A percentile compares a stretch with the other conserved stretches of the same genome.
phyloP scores from a whole-genome alignment of 192 early-diverging fungal genomes.

The Backusella liffmaniae region DNA sequence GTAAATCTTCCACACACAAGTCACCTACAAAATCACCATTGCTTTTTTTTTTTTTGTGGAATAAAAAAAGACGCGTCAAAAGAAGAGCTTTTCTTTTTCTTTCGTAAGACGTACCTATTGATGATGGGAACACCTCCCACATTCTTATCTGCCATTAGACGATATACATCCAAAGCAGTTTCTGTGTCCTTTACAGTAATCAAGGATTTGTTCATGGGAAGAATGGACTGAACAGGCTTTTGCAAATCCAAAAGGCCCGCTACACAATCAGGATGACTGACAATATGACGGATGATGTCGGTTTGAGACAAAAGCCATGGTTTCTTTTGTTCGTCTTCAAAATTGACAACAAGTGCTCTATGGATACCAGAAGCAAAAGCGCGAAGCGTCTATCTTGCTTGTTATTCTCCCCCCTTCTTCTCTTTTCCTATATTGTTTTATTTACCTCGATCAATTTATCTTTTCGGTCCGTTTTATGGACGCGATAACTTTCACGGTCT shows the following conservation, averaged over 20 bases:
- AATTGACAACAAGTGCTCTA: constrained; percentile 57
- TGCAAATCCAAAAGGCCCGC: constrained; percentile 35
- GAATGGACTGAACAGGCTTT: constrained; percentile 35
- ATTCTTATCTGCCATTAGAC: constrained; percentile 48
- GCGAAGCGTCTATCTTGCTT: constrained; percentile 27
- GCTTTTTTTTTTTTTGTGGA: not conserved
- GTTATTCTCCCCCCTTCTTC: not conserved
- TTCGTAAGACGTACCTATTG: not conserved
- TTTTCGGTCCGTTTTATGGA: constrained; percentile 32
- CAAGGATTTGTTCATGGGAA: constrained; percentile 19
- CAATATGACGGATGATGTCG: constrained; percentile 55
- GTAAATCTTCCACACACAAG: constrained; percentile 51
- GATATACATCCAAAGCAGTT: constrained; percentile 51
- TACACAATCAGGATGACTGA: constrained; percentile 40
- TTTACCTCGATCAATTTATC: constrained; percentile 32
- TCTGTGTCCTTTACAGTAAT: constrained; percentile 40
- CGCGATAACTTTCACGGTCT: constrained; percentile 44
- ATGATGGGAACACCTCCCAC: constrained; percentile 59
- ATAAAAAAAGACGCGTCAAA: not conserved
- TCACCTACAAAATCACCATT: constrained; percentile 41
- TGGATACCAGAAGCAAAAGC: constrained; percentile 58
- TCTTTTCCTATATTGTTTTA: not conserved
- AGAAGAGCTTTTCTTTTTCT: not conserved
- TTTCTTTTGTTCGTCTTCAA: constrained; percentile 17
- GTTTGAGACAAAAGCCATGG: constrained; percentile 60